A percentile compares a stretch with the other conserved stretches of the same genome.
Conservation (phyloP, 148 eudicot genomes). For the Beta vulgaris region DNA sequence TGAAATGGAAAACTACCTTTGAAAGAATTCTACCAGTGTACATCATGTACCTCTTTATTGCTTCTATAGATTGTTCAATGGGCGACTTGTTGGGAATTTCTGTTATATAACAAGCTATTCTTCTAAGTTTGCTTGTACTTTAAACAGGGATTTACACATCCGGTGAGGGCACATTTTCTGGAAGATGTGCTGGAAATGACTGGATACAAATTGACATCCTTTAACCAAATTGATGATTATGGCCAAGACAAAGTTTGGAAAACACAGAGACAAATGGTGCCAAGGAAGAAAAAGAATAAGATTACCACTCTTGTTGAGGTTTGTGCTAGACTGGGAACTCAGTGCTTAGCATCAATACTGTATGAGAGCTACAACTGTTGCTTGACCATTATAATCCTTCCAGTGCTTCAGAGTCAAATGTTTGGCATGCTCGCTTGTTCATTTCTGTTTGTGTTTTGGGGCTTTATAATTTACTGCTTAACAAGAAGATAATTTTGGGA, state of each 20-base stretch:
- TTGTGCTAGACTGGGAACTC: slow-evolving; percentile 14
- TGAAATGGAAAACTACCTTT: neutral
- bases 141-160: slow-evolving; percentile 87
- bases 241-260: slow-evolving; percentile 99
- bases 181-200: slow-evolving; percentile 91
- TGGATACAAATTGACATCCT: slow-evolving; percentile 88
- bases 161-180: slow-evolving; percentile 85
- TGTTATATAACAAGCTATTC: neutral
- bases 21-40: neutral
- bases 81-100: neutral
- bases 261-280: slow-evolving; percentile 77
- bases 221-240: slow-evolving; percentile 97
- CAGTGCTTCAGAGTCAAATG: neutral
- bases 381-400: neutral
- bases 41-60: neutral
- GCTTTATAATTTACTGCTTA: neutral
- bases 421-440: neutral
- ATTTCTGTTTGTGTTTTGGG: neutral
- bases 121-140: slow-evolving; percentile 15
- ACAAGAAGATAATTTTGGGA: no score
- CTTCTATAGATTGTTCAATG: neutral
- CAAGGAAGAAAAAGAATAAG: slow-evolving; percentile 87
- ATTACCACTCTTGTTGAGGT: slow-evolving; percentile 95
- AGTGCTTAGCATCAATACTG: neutral
- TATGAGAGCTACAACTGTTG: neutral